Percentiles rank a stretch among this genome's conserved stretches.
Conservation (phyloP, 345 rosid genomes). For the Citrus trifoliata region DNA sequence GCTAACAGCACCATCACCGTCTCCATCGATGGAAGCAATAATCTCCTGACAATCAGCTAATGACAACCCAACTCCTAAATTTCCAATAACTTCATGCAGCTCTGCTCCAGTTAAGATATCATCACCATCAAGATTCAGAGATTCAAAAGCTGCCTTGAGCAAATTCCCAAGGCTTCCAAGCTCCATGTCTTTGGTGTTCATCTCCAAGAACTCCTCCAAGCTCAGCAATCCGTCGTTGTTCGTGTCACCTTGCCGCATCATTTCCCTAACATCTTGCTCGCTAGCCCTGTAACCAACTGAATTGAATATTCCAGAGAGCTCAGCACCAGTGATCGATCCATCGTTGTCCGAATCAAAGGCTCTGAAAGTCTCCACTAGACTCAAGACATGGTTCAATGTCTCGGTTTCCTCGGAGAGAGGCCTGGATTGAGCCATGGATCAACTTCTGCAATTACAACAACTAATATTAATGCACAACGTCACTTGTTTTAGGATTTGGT, state of each 20-base stretch:
- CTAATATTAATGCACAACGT: background rate
- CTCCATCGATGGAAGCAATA: conserved; percentile 46
- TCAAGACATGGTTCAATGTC: conserved; percentile 38
- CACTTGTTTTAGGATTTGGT: background rate
- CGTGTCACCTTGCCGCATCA: conserved; percentile 53
- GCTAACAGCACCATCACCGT: conserved; percentile 51
- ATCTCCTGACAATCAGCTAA: conserved; percentile 33
- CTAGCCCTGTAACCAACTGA: conserved; percentile 51
- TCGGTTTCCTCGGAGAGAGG: conserved; percentile 41
- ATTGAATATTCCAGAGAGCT: conserved; percentile 53
- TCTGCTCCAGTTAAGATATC: conserved; percentile 40
- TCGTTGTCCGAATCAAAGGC: conserved; percentile 62
- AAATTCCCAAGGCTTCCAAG: conserved; percentile 31
- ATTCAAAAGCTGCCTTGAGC: conserved; percentile 33
- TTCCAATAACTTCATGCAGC: conserved; percentile 25
- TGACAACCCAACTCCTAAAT: conserved; percentile 24
- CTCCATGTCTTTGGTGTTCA: conserved; percentile 54
- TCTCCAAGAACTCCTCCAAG: conserved; percentile 53
- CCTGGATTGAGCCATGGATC: conserved; percentile 39
- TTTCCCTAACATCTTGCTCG: conserved; percentile 43
- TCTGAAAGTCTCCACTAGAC: conserved; percentile 53
- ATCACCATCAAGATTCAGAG: conserved; percentile 19
- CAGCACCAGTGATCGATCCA: conserved; percentile 45
- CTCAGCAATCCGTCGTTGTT: conserved; percentile 52
- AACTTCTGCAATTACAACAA: background rate